phyloP scores from a whole-genome alignment of 1,284 basidiomycete genomes.

The Apiotrichum gracile region DNA sequence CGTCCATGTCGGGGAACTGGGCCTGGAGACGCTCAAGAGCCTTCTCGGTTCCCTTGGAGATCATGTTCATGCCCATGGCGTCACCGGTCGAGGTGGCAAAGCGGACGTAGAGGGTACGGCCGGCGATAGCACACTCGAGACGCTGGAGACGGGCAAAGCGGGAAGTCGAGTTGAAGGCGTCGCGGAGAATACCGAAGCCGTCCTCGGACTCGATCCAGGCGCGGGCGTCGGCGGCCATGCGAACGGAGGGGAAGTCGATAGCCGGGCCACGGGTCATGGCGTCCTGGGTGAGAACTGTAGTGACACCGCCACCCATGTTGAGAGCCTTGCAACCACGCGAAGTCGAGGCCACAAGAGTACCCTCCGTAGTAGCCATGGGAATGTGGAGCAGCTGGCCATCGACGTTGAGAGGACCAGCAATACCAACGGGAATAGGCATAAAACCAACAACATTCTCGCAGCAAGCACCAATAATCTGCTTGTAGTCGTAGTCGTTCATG shows the following conservation, averaged over 20 bases:
- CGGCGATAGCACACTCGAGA: slow-evolving; percentile 80
- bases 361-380: slow-evolving; percentile 99
- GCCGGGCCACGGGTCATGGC: slow-evolving; percentile 98
- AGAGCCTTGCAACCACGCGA: slow-evolving; percentile 97
- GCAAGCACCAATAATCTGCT: slow-evolving; percentile 90
- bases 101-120: slow-evolving; percentile 87
- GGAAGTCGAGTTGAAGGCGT: slow-evolving; percentile 89
- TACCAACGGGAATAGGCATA: slow-evolving; percentile 92
- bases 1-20: slow-evolving; percentile 86
- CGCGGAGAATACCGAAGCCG: slow-evolving; percentile 69
- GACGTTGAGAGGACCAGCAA: slow-evolving; percentile 90
- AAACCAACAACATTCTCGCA: slow-evolving; percentile 99
- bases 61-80: slow-evolving; percentile 99
- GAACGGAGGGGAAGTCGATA: slow-evolving; percentile 84
- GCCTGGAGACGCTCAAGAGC: slow-evolving; percentile 75
- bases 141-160: slow-evolving; percentile 78
- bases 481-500: slow-evolving; percentile 84
- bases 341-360: slow-evolving; percentile 93
- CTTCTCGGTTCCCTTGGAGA: slow-evolving; percentile 91
- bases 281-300: slow-evolving; percentile 86
- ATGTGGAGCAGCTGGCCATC: slow-evolving; percentile 83
- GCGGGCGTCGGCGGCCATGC: slow-evolving; percentile 74
- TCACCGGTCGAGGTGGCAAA: slow-evolving; percentile 95
- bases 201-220: slow-evolving; percentile 82
- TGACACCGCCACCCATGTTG: slow-evolving; percentile 91